Base-by-base conservation (phyloP, 305 asterid species). In the Fraxinus xanthoxyloides region DNA sequence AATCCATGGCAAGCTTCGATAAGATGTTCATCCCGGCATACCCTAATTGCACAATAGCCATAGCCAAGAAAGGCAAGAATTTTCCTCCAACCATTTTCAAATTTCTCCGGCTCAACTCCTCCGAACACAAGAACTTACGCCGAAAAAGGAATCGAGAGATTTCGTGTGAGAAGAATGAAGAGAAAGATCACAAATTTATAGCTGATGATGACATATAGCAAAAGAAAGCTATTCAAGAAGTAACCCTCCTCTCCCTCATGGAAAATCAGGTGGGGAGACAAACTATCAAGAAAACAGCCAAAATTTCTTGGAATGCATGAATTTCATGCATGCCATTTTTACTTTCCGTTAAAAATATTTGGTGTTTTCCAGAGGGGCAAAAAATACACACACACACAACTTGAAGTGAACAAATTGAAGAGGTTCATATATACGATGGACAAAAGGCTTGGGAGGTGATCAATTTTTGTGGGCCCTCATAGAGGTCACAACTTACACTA, bases 11-110 rank as follows among this genome's bases (percentile, higher is more conserved):
- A 10, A 94, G 89, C 77, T 92, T 95, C 5, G 97, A 93, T 15
- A 95, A 77, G 8, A 95, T 92, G 80, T 92, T 95, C 97, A 95
- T 91, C 0, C 98, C 98, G 9, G 97, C 97, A 46, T 92, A 94
- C 0, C 98, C 98, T 32, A 93, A 8, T 72, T 95, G 99, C 26
- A 95, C 97, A 21, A 89, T 56, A 30, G 90, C 91, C 99, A 95
- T 95, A 65, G 82, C 75, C 88, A 92, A 78, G 79, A 93, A 85
- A 0, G 97, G 89, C 87, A 89, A 54, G 73, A 90, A 75, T 82
- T 85, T 90, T 13, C 86, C 86, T 82, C 35, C 91, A 3, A 48
- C 35, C 95, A 89, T 78, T 78, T 70, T 34, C 34, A 67, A 70
- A 2, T 82, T 67, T 56, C 78, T 83, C 63, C 76, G 78, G 80